These are phyloP conservation scores for Rosa persica DNA, from an alignment of 306 rosid species.

Conservation along the genomic window DNA sequence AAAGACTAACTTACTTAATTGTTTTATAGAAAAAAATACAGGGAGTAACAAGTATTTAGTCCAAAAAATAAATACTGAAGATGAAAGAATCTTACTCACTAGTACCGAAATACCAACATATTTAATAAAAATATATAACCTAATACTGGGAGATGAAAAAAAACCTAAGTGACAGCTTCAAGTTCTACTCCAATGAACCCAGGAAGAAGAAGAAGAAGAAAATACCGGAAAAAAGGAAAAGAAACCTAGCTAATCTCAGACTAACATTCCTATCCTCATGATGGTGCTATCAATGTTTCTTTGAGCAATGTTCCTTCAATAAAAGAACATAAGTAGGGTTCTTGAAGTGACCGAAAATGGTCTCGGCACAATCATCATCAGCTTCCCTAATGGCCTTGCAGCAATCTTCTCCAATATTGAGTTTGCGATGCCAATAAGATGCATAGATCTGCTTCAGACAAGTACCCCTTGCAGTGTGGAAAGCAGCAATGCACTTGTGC, in stretches of 20 bases:
- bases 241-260: not conserved
- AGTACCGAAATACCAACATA: too few relatives aligned
- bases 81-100: too few relatives aligned
- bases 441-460: not conserved
- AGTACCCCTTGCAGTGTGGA: not conserved
- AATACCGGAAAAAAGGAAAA: too few relatives aligned
- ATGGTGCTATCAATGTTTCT: not conserved
- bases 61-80: too few relatives aligned
- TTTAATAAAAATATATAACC: too few relatives aligned
- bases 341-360: not conserved
- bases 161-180: too few relatives aligned
- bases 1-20: too few relatives aligned
- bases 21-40: too few relatives aligned
- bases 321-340: not conserved
- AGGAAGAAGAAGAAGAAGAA: too few relatives aligned
- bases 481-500: not conserved
- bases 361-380: conserved; percentile 4
- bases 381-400: not conserved
- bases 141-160: not conserved
- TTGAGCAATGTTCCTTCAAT: not conserved
- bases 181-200: too few relatives aligned
- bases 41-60: too few relatives aligned
- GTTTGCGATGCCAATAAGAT: not conserved
- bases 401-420: not conserved
- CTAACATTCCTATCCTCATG: not conserved